Base-by-base conservation (phyloP, 805 yeast species). In the Starmerella roubikii region DNA sequence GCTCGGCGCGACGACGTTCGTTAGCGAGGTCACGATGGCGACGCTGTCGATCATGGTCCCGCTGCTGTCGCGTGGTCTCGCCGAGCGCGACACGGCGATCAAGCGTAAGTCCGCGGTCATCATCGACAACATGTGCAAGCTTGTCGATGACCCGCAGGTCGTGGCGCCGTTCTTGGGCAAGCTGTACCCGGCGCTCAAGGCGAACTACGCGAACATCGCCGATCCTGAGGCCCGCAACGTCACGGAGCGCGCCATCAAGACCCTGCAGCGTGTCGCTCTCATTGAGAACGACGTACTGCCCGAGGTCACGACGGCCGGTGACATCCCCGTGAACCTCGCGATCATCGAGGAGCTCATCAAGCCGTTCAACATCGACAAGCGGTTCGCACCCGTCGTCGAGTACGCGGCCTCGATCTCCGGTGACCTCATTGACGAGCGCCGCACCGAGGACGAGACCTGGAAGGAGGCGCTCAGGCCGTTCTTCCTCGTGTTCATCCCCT, bases 161-260 rank as follows among this genome's bases (percentile, higher is more conserved):
- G 94, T 91, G 69, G 99, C 97, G 74, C 98, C 99, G 54, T 91
- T 91, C 83, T 72, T 91, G 79, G 71, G 73, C 69, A 81, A 79
- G 64, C 77, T 91, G 61, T 80, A 84, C 74, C 99, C 99, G 65
- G 82, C 95, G 61, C 74, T 91, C 68, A 83, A 83, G 78, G 66
- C 77, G 64, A 91, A 91, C 82, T 76, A 78, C 72, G 69, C 81
- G 61, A 84, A 82, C 72, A 86, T 91, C 71, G 98, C 98, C 67
- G 98, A 91, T 70, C 99, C 99, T 65, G 99, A 91, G 74, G 98
- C 98, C 56, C 88, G 99, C 73, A 88, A 82, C 54, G 97, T 91
- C 64, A 91, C 98, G 57, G 72, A 73, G 61, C 86, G 97, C 74
- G 99, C 93, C 64, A 73, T 88, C 67, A 79, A 69, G 79, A 91